A percentile compares a stretch with the other conserved stretches of the same genome.
Conservation (phyloP, 352 stramenopile species). For the Globisporangium ultimum region DNA sequence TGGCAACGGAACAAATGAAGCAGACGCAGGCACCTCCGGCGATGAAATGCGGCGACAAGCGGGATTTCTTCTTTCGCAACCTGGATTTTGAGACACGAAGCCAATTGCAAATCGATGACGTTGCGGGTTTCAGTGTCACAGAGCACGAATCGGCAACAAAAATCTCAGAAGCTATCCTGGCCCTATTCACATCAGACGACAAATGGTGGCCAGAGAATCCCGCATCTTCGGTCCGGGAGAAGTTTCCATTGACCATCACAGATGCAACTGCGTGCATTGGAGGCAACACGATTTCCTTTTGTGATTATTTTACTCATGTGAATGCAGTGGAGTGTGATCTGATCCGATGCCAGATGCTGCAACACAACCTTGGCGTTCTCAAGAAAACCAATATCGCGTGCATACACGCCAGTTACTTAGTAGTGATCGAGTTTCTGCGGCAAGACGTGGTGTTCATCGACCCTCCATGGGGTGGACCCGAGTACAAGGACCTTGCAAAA, state of each 20-base stretch:
- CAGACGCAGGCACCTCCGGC: constrained; percentile 1
- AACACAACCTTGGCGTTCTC: constrained; percentile 67
- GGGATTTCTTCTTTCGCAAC: constrained; percentile 83
- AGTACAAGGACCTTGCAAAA: constrained; percentile 73
- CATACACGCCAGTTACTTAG: constrained; percentile 58
- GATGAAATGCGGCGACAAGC: constrained; percentile 74
- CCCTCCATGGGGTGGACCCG: constrained; percentile 74
- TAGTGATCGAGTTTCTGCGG: constrained; percentile 66
- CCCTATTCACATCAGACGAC: constrained; percentile 28
- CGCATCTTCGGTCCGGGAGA: constrained; percentile 18
- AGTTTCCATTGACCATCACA: constrained; percentile 53
- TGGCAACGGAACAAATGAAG: constrained; percentile 9
- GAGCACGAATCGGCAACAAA: constrained; percentile 76
- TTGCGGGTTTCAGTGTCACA: constrained; percentile 76
- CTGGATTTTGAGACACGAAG: constrained; percentile 62
- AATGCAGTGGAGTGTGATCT: constrained; percentile 71
- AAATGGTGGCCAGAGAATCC: neutral
- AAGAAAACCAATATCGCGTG: constrained; percentile 57
- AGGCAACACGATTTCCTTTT: constrained; percentile 81
- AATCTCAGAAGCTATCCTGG: constrained; percentile 62
- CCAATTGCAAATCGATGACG: constrained; percentile 71
- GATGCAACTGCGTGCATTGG: constrained; percentile 80
- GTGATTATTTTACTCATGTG: constrained; percentile 69
- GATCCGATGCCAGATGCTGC: constrained; percentile 65
- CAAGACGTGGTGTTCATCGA: constrained; percentile 85